A percentile compares a stretch with the other conserved stretches of the same genome.
phyloP scores from a whole-genome alignment of 2,329 filamentous ascomycete genomes.

The Aspergillus cejpii region DNA sequence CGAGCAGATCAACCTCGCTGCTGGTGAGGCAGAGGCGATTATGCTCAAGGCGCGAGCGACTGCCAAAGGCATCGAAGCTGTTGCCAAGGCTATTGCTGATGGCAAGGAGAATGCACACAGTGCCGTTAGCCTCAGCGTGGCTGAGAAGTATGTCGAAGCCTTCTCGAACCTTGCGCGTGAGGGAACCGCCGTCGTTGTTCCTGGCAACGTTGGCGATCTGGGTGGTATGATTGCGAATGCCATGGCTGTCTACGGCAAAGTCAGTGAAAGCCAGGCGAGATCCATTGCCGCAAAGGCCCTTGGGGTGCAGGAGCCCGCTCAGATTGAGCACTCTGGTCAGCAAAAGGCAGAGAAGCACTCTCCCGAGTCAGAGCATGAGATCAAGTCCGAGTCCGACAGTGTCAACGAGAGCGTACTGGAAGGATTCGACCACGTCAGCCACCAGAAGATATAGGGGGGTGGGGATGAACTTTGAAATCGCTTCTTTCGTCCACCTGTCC shows the following conservation, averaged over 20 bases:
- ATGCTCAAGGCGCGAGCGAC: constrained; percentile 78
- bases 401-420: constrained; percentile 46
- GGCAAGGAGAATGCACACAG: constrained; percentile 70
- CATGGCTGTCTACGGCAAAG: constrained; percentile 90
- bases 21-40: constrained; percentile 92
- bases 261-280: constrained; percentile 71
- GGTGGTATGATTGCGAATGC: constrained; percentile 94
- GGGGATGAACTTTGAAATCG: not conserved
- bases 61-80: constrained; percentile 77
- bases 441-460: constrained; percentile 25
- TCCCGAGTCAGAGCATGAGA: constrained; percentile 14
- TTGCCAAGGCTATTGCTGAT: constrained; percentile 66
- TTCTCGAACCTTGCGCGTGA: constrained; percentile 90
- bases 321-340: constrained; percentile 7
- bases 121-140: constrained; percentile 79
- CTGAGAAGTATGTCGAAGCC: constrained; percentile 96
- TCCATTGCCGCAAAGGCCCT: constrained; percentile 46
- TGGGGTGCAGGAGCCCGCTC: constrained; percentile 19
- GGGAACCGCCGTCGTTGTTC: constrained; percentile 90
- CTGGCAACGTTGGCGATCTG: constrained; percentile 94
- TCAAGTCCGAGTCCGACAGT: constrained; percentile 15
- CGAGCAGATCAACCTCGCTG: constrained; percentile 88
- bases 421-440: constrained; percentile 42
- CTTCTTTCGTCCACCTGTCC: not conserved
- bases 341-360: constrained; percentile 27